Percentiles rank a stretch among this genome's conserved stretches.
These are phyloP conservation scores for Knoxdaviesia proteae DNA, from an alignment of 2,329 filamentous ascomycete species.

Conservation along the genomic window DNA sequence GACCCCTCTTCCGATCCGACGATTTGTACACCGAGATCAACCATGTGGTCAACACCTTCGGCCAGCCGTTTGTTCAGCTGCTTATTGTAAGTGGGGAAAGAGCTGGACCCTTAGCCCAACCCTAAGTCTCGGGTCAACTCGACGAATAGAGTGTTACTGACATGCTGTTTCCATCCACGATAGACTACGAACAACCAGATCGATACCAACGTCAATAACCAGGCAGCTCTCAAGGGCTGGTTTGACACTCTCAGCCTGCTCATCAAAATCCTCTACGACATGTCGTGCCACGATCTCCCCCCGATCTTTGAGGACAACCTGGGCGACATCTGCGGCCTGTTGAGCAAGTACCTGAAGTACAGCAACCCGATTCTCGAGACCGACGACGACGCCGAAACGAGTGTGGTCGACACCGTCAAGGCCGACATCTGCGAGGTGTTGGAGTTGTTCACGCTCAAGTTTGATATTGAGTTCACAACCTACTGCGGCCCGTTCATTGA, in stretches of 20 bases:
- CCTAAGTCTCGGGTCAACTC: too few species aligned
- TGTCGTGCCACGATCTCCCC: constrained; percentile 92
- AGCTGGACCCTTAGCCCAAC: too few species aligned
- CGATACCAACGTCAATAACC: constrained; percentile 54
- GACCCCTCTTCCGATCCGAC: constrained; percentile 82
- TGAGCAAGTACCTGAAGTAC: constrained; percentile 88
- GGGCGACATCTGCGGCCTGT: constrained; percentile 48
- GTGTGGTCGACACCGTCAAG: constrained; percentile 68
- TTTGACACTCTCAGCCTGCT: constrained; percentile 75
- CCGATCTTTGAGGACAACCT: constrained; percentile 88
- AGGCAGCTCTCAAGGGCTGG: constrained; percentile 51
- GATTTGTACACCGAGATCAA: constrained; percentile 89
- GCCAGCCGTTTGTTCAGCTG: constrained; percentile 60
- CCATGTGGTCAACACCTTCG: constrained; percentile 77
- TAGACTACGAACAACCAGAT: constrained; percentile 52
- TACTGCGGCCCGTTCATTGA: constrained; percentile 70
- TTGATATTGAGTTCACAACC: constrained; percentile 75
- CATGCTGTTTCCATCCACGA: background rate
- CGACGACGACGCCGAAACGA: constrained; percentile 75
- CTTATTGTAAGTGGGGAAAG: constrained; percentile 36
- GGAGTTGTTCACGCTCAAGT: constrained; percentile 83
- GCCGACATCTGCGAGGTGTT: constrained; percentile 84
- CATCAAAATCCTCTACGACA: constrained; percentile 82
- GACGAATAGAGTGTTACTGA: too few species aligned
- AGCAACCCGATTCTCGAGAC: constrained; percentile 65